phyloP scores from a whole-genome alignment of 1,284 basidiomycete genomes.

The Moesziomyces sp. region DNA sequence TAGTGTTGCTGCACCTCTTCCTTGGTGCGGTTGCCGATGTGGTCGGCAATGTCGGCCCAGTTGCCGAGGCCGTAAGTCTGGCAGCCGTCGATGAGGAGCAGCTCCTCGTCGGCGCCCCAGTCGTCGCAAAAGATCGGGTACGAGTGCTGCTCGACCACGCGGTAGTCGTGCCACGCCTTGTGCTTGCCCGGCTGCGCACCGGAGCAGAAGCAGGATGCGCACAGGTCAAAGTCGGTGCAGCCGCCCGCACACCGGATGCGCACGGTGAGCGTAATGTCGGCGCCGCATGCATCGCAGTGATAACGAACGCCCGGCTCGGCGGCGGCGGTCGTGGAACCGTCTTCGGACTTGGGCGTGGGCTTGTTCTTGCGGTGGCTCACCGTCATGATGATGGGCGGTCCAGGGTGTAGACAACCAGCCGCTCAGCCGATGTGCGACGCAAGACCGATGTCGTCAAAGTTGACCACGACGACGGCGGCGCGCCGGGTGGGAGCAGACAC shows the following conservation, averaged over 20 bases:
- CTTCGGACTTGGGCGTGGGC: conserved; percentile 56
- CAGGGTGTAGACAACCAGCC: neutral
- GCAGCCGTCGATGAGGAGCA: conserved; percentile 89
- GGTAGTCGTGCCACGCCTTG: conserved; percentile 88
- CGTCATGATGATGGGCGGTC: conserved; percentile 54
- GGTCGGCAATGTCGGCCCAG: conserved; percentile 96
- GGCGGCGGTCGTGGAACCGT: conserved; percentile 52
- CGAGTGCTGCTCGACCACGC: conserved; percentile 93
- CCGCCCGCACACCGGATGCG: conserved; percentile 65
- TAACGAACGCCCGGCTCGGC: conserved; percentile 66
- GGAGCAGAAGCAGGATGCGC: conserved; percentile 81
- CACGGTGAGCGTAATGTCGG: conserved; percentile 66
- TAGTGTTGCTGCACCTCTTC: conserved; percentile 96
- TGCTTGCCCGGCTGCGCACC: conserved; percentile 90
- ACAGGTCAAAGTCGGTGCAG: conserved; percentile 69
- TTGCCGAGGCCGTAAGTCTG: conserved; percentile 91
- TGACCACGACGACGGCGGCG: neutral
- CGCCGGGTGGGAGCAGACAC: neutral
- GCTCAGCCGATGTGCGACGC: neutral
- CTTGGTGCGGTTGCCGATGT: conserved; percentile 91
- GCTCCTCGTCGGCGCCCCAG: conserved; percentile 99
- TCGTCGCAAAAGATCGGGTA: conserved; percentile 94
- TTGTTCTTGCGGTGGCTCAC: conserved; percentile 67
- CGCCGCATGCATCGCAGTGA: conserved; percentile 66
- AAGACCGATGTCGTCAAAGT: neutral